Evolutionary conservation across 768 basidiomycete genomes (phyloP).

Genomic region (Chalciporus piperatus): DNA sequence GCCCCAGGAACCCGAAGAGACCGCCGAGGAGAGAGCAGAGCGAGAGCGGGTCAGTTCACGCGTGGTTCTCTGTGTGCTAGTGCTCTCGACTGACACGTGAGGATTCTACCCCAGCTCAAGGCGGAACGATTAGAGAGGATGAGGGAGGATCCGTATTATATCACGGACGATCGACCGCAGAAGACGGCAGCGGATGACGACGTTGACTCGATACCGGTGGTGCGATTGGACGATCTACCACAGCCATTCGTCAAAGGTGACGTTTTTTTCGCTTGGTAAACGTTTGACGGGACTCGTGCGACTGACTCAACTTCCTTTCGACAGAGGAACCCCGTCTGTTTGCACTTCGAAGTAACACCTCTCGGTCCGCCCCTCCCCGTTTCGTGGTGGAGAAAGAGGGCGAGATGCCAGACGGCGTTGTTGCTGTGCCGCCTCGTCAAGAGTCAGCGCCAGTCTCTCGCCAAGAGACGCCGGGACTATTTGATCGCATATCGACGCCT

Average conservation of each 20-base stretch:
- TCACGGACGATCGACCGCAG: conserved; percentile 59
- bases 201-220: conserved; percentile 90
- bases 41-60: conserved; percentile 59
- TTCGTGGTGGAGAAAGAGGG: conserved; percentile 75
- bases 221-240: conserved; percentile 74
- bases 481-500: conserved; percentile 34
- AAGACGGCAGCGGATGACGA: conserved; percentile 57
- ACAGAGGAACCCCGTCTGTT: conserved; percentile 41
- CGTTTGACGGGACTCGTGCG: background rate
- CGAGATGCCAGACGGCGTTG: conserved; percentile 77
- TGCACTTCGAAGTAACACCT: conserved; percentile 41
- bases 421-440: conserved; percentile 16
- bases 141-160: conserved; percentile 90
- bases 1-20: conserved; percentile 46
- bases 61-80: background rate
- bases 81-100: conserved; percentile 4
- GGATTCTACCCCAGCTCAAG: conserved; percentile 58
- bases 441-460: conserved; percentile 28
- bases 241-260: conserved; percentile 32
- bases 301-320: conserved; percentile 32
- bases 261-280: background rate
- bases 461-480: conserved; percentile 22
- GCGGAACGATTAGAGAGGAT: conserved; percentile 73
- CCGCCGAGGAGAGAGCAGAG: conserved; percentile 56
- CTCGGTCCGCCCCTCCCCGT: conserved; percentile 40